Evolutionary conservation across 352 stramenopile species (phyloP).

Genomic region (Phytopythium sindhum): DNA sequence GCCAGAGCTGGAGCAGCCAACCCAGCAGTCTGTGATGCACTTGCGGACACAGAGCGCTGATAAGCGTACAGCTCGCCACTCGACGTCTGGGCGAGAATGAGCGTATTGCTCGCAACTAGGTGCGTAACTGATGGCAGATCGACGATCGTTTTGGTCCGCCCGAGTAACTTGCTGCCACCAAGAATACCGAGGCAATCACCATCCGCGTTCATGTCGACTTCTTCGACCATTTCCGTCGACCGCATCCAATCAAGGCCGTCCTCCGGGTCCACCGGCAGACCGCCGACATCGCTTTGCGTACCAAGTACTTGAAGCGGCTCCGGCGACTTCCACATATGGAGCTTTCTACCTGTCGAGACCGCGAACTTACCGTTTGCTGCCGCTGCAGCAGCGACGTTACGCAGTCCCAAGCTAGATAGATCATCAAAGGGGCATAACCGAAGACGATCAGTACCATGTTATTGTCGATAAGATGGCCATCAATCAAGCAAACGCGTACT

Average conservation of each 20-base stretch:
- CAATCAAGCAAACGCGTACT: constrained; percentile 15
- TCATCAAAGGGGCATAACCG: neutral
- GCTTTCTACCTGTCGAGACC: constrained; percentile 30
- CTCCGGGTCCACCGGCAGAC: neutral
- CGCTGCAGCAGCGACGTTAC: constrained; percentile 25
- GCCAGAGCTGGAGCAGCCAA: neutral
- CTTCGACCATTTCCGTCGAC: neutral
- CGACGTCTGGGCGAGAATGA: constrained; percentile 29
- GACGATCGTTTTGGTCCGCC: constrained; percentile 39
- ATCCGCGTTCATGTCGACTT: constrained; percentile 23
- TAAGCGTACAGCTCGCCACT: constrained; percentile 37
- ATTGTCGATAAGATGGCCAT: neutral
- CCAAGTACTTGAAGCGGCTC: constrained; percentile 15
- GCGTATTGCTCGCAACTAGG: constrained; percentile 30
- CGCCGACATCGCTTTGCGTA: neutral
- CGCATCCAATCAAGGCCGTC: neutral
- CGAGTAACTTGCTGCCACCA: constrained; percentile 34
- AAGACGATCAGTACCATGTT: neutral
- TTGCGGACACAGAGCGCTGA: constrained; percentile 10
- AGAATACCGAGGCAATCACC: constrained; percentile 55
- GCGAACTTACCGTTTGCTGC: constrained; percentile 19
- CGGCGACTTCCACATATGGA: constrained; percentile 33
- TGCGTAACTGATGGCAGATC: constrained; percentile 35
- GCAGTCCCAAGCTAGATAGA: constrained; percentile 33
- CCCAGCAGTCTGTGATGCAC: neutral